Conservation (phyloP, 164 flowering plant genomes). For the Vitis labrusca region DNA sequence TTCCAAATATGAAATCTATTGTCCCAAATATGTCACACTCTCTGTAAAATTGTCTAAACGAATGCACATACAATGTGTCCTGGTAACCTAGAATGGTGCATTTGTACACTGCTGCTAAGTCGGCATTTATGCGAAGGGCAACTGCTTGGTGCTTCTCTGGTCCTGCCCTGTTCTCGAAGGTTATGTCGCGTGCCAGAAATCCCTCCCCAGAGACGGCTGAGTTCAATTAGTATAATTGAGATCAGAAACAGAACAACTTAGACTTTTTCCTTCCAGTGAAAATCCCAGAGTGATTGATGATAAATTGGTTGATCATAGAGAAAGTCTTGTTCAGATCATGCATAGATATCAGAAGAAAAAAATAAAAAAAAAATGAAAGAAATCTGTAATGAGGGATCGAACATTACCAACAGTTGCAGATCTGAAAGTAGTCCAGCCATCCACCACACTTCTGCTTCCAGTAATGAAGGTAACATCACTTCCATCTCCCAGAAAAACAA, state of each 20-base stretch:
- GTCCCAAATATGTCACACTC: slow-evolving; percentile 86
- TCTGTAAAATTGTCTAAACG: slow-evolving; percentile 79
- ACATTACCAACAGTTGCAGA: slow-evolving; percentile 83
- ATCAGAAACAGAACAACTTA: not conserved
- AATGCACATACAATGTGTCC: slow-evolving; percentile 76
- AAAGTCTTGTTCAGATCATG: too few species aligned
- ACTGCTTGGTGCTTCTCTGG: slow-evolving; percentile 80
- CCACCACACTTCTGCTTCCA: slow-evolving; percentile 66
- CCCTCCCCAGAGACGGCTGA: slow-evolving; percentile 84
- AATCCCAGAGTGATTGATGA: too few species aligned
- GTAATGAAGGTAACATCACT: slow-evolving; percentile 58
- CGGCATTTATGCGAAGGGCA: slow-evolving; percentile 78
- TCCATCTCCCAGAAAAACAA: slow-evolving; percentile 80
- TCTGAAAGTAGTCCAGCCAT: slow-evolving; percentile 89
- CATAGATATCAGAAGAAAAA: too few species aligned
- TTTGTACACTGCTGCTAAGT: slow-evolving; percentile 54
- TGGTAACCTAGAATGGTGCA: slow-evolving; percentile 70
- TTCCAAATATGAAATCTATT: slow-evolving; percentile 81
- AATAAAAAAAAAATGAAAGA: too few species aligned
- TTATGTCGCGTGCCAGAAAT: slow-evolving; percentile 73
- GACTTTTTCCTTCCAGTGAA: too few species aligned
- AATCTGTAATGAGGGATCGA: not conserved
- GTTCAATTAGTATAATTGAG: not conserved
- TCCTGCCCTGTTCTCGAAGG: slow-evolving; percentile 80
- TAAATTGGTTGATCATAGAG: too few species aligned